Percentiles rank a stretch among this genome's conserved stretches.
Conservation (phyloP, 305 asterid species). For the Petunia hybrid region DNA sequence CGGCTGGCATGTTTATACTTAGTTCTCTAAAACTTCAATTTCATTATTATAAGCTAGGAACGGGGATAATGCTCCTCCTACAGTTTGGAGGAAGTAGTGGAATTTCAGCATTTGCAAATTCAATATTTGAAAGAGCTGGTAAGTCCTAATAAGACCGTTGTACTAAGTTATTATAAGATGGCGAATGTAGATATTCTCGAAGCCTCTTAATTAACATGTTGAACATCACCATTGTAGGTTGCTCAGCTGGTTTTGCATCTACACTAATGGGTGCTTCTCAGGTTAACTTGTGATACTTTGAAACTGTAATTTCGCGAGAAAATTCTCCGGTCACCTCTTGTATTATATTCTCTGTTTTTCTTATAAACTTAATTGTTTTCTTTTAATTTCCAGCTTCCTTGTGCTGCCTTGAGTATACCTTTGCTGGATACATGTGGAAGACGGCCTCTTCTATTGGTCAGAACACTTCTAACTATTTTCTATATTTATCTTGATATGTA, state of each 20-base stretch:
- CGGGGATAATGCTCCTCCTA: conserved; percentile 41
- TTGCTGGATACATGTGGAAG: conserved; percentile 13
- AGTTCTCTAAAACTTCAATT: not conserved
- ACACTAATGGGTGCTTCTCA: conserved; percentile 1
- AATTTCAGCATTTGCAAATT: not conserved
- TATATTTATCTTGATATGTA: not conserved
- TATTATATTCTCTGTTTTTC: not conserved
- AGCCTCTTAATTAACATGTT: not conserved
- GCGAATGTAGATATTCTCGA: not conserved
- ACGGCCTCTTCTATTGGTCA: conserved; percentile 10
- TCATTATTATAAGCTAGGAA: conserved; percentile 35
- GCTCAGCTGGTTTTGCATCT: not conserved
- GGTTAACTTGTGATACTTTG: not conserved
- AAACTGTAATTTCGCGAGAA: not conserved
- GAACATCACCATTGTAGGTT: not conserved
- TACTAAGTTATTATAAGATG: too few relatives aligned
- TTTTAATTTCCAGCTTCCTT: not conserved
- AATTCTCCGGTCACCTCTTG: not conserved
- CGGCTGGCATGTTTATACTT: not conserved
- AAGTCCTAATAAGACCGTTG: not conserved
- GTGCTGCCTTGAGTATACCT: not conserved
- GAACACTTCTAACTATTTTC: not conserved
- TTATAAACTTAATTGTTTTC: too few relatives aligned
- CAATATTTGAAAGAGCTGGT: conserved; percentile 21
- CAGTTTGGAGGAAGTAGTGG: conserved; percentile 27